A percentile compares a stretch with the other conserved stretches of the same genome.
These are phyloP conservation scores for Oryza glaberrima DNA, from an alignment of 176 grass and related monocot species.

Conservation along the genomic window DNA sequence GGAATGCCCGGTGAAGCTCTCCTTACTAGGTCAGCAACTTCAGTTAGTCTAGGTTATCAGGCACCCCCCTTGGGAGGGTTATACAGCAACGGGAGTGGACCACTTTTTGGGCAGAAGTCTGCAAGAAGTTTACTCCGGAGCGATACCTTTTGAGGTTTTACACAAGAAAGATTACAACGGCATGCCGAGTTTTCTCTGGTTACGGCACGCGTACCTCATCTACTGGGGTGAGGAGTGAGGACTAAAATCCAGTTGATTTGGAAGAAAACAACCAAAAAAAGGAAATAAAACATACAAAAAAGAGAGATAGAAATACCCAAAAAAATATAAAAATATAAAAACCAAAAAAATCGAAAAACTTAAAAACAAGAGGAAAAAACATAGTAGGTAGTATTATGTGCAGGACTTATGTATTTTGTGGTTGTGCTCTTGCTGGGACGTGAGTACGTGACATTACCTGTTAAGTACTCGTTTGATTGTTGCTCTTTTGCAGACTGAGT, in stretches of 20 bases:
- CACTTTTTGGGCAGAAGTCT: slow-evolving; percentile 47
- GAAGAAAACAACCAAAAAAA: slow-evolving; percentile 30
- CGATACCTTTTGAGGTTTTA: slow-evolving; percentile 60
- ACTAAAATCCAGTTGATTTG: slow-evolving; percentile 23
- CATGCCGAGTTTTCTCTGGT: slow-evolving; percentile 54
- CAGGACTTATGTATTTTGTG: neutral
- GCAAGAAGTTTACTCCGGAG: slow-evolving; percentile 64
- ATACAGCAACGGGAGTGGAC: slow-evolving; percentile 35
- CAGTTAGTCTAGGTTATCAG: slow-evolving; percentile 56
- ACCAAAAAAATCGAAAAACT: neutral
- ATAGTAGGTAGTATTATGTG: slow-evolving; percentile 22
- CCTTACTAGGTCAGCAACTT: slow-evolving; percentile 69
- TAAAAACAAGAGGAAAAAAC: slow-evolving; percentile 14
- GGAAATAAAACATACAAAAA: slow-evolving; percentile 13
- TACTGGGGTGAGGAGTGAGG: slow-evolving; percentile 3
- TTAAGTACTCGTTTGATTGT: neutral
- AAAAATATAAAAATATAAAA: neutral
- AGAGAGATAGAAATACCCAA: slow-evolving; percentile 37
- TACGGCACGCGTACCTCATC: slow-evolving; percentile 26
- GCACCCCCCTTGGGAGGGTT: slow-evolving; percentile 36
- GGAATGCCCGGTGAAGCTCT: slow-evolving; percentile 47
- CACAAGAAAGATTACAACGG: slow-evolving; percentile 20
- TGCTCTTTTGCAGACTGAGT: slow-evolving; percentile 24
- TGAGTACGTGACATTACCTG: slow-evolving; percentile 1
- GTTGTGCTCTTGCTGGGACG: slow-evolving; percentile 24